A percentile compares a stretch with the other conserved stretches of the same genome.
phyloP scores from a whole-genome alignment of 2,329 filamentous ascomycete species.

The Orbilia javanica region DNA sequence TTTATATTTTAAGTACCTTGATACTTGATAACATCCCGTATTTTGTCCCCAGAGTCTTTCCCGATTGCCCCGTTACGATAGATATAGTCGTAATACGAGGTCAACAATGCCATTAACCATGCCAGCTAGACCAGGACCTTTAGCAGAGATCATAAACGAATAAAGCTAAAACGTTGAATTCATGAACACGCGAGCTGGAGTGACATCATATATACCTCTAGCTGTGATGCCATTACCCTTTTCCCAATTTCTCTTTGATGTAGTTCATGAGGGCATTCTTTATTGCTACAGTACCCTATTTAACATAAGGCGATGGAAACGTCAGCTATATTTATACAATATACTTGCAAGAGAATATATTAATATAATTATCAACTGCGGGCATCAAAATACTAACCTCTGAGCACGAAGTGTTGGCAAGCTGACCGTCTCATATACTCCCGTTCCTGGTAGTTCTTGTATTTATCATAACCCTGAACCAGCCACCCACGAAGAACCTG shows the following conservation, averaged over 20 bases:
- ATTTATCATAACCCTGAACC: not conserved
- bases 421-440: not conserved
- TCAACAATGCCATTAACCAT: constrained; percentile 21
- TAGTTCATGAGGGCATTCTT: not conserved
- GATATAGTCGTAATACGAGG: not conserved
- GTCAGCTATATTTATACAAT: no score
- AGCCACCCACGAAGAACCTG: not conserved
- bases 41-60: not conserved
- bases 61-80: not conserved
- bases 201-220: no score
- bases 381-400: constrained; percentile 5
- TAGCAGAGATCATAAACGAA: no score
- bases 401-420: not conserved
- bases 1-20: no score
- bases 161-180: no score
- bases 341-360: no score
- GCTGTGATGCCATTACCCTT: not conserved
- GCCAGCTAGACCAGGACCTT: not conserved
- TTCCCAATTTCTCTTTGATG: not conserved
- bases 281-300: not conserved
- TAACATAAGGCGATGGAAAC: not conserved
- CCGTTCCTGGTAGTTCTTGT: not conserved
- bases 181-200: no score
- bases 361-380: no score
- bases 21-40: not conserved